A percentile compares a stretch with the other conserved stretches of the same genome.
These are phyloP conservation scores for Arachis hypogaea DNA, from an alignment of 306 rosid species.

Conservation along the genomic window DNA sequence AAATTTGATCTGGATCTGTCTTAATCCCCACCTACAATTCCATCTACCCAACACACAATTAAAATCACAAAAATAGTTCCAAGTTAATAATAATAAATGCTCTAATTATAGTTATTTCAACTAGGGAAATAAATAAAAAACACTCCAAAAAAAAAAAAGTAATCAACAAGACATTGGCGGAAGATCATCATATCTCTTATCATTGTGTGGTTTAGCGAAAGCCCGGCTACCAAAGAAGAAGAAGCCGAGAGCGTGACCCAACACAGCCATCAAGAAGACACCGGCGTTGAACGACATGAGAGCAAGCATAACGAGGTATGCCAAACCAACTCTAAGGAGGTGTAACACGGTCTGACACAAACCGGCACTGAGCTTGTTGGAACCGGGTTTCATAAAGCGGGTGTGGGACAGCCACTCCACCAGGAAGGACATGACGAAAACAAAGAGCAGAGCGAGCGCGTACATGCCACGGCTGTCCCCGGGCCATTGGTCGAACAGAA, in stretches of 20 bases:
- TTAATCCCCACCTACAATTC: not conserved
- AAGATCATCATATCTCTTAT: constrained; percentile 54
- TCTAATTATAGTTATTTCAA: too few species aligned
- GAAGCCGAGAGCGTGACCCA: constrained; percentile 76
- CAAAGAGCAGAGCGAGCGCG: constrained; percentile 50
- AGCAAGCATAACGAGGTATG: constrained; percentile 79
- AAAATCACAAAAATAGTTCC: not conserved
- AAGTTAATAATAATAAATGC: not conserved
- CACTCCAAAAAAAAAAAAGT: not conserved
- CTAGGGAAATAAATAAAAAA: not conserved
- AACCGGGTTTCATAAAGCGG: constrained; percentile 52
- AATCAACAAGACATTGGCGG: constrained; percentile 61
- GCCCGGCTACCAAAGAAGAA: constrained; percentile 53
- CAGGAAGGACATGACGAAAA: constrained; percentile 57
- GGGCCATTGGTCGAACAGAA: constrained; percentile 75
- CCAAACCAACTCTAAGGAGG: constrained; percentile 57
- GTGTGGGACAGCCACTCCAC: constrained; percentile 59
- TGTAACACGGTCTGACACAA: constrained; percentile 62
- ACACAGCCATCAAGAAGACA: constrained; percentile 66
- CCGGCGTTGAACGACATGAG: constrained; percentile 89
- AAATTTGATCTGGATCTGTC: too few species aligned
- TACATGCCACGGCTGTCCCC: constrained; percentile 64
- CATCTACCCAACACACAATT: not conserved
- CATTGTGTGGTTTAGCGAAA: constrained; percentile 40
- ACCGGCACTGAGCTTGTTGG: constrained; percentile 42